Evolutionary conservation across 208 protist genomes (phyloP), one percentile per base, ranked within the genome.

Genomic region (Crithidia sp.): DNA sequence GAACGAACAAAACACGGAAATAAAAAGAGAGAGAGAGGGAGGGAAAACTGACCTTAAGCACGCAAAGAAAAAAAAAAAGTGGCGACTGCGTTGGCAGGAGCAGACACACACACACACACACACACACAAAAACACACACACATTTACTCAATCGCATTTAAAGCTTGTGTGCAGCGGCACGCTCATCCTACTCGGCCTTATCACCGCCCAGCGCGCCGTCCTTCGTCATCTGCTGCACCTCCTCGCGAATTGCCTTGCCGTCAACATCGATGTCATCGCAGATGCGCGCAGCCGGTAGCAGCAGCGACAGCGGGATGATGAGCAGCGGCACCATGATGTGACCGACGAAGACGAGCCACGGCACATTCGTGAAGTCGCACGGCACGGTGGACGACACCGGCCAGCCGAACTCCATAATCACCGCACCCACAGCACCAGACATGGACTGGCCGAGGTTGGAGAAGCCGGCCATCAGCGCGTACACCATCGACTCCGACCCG

Each of bases 391-490:
- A 63, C 28, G 71, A 67, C 9, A 95, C 77, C 14, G 72, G 66
- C 77, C 76, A 88, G 49, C 74, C 72, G 40, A 65, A 76, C 55
- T 86, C 74, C 72, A 91, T 84, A 13, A 92, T 44, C 12, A 88
- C 41, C 43, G 76, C 73, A 8, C 85, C 89, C 47, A 89, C 73
- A 2, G 76, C 56, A 3, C 50, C 43, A 5, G 83, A 73, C 17
- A 88, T 81, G 17, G 71, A 63, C 73, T 76, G 69, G n/a, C 87
- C 91, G 49, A 96, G 83, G 74, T 93, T 92, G 14, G 83, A 72
- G 66, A 88, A 92, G 16, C 91, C 91, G 12, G 87, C 91, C 45
- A 96, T 74, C 5, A 96, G 72, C 28, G 91, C 85, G 53, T 88
- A 93, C 60, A 93, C 79, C 67, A 87, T 93, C 9, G 69, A 77